These are phyloP conservation scores for Leishmania gerbilli DNA, from an alignment of 208 protist species.

Conservation along the genomic window DNA sequence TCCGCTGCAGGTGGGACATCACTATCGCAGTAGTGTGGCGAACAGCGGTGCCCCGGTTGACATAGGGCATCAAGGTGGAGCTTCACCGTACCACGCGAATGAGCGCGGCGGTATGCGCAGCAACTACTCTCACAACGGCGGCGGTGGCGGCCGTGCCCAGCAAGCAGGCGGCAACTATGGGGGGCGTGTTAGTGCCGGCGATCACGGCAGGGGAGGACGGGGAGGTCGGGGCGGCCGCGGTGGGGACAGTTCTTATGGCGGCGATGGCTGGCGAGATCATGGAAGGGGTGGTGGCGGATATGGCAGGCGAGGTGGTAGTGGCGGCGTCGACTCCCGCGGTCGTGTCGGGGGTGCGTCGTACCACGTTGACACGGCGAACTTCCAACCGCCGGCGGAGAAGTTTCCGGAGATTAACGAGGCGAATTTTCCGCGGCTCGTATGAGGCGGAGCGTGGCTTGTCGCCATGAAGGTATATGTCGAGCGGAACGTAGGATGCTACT, in stretches of 20 bases:
- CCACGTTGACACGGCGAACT: constrained; percentile 7
- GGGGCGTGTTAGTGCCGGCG: constrained; percentile 7
- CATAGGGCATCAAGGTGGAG: neutral
- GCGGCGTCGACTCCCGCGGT: constrained; percentile 18
- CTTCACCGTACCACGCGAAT: constrained; percentile 2
- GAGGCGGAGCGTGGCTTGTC: neutral
- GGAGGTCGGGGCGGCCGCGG: constrained; percentile 22
- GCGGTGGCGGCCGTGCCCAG: constrained; percentile 9
- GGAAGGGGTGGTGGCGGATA: constrained; percentile 13
- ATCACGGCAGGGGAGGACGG: neutral
- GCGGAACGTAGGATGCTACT: neutral
- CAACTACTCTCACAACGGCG: neutral
- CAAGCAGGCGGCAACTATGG: constrained; percentile 1
- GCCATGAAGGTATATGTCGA: neutral
- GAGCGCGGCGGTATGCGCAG: constrained; percentile 1
- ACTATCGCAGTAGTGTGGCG: constrained; percentile 14
- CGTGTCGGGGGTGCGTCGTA: constrained; percentile 4
- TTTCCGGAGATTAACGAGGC: constrained; percentile 29
- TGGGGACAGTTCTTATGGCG: neutral
- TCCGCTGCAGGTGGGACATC: constrained; percentile 51
- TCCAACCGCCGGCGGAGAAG: neutral
- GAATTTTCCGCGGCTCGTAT: constrained; percentile 35
- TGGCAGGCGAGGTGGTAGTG: neutral
- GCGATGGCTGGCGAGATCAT: constrained; percentile 4
- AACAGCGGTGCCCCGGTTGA: neutral